Evolutionary conservation across 2,329 filamentous ascomycete species (phyloP), one percentile per base, ranked within the genome.

Genomic region (Xylaria sp.): DNA sequence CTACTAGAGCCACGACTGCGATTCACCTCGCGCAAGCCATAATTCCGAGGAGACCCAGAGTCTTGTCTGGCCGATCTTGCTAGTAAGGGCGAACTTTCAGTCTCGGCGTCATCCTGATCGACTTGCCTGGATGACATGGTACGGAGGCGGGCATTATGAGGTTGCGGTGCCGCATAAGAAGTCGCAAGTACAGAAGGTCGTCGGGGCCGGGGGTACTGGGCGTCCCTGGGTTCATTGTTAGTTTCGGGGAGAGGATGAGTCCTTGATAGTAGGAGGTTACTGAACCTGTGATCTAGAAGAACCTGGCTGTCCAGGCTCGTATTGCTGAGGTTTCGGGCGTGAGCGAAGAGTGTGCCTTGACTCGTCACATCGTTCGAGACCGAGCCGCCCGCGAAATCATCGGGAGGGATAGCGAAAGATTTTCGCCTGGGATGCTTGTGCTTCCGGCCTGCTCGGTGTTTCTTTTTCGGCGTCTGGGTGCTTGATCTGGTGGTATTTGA

Each of bases 261-360:
- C 11, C 20, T 20, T 48, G 46, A 48, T 23, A 13, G 7, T 7
- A 20, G 42, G 48, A 28, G n/a, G 49, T 33, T 26, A 57, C 4
- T 42, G 13, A 68, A 75, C 75, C 93, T 88, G 80, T 98, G 95
- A 80, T 98, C 95, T 20, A 98, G 83, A 73, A 98, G 83, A 7
- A 89, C 90, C 77, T 97, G 91, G 79, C 94, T 97, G 73, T 97
- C 95, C 71, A 98, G 83, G 79, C 95, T 98, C 0, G 92, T 94
- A 74, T 87, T 90, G 81, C 95, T 98, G 71, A 90, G 77, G 77
- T 92, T 93, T 53, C 83, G 80, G 7, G 83, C 77, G 60, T 82
- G 80, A 67, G 85, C 79, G 76, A 88, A 88, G 77, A 88, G 85
- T 54, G 80, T 82, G 67, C 83, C 78, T 57, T 76, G 74, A 68